Base-by-base conservation (phyloP, 2,329 filamentous ascomycete species). In the Alternaria sp. region DNA sequence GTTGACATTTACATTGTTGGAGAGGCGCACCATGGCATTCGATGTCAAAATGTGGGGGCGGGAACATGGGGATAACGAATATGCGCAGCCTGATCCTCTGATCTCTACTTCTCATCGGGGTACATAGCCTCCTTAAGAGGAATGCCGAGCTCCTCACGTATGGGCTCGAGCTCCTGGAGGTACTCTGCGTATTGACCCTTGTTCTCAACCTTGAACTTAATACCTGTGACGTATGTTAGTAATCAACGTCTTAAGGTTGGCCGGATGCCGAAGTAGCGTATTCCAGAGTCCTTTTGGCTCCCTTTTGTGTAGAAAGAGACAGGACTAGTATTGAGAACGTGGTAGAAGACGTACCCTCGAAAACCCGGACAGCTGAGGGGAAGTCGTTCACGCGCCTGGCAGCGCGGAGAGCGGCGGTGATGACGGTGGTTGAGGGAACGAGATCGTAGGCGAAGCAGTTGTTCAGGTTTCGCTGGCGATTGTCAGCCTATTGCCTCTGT, bases 391-490 rank as follows among this genome's bases (percentile, higher is more conserved):
- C 96, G 82, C 96, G 89, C 82, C 96, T 89, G 74, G 96, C 96
- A 76, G 96, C 96, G 84, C 91, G 94, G 77, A 99, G 89, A 70
- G 96, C 96, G 77, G 96, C 94, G 77, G 89, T 89, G 82, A 97
- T 88, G 80, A 99, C 96, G 74, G 92, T 89, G 70, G 95, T 90
- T 47, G 95, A 96, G 79, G 96, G 96, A 72, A 99, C 96, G 79
- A 99, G 91, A 90, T 99, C 96, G 90, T 99, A 99, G 80, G 96
- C 96, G 85, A 99, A 99, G 82, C 94, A 95, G 87, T 99, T 99
- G 91, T 99, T 99, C 80, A 97, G 88, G 87, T 97, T 97, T 84
- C 94, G 92, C 88, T 94, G 79, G 70, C 15, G 21, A 18, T 20
- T 53, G 60, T 78, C 60, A 78, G 71, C 55, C 56, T 18, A 33